A percentile compares a stretch with the other conserved stretches of the same genome.
phyloP scores from a whole-genome alignment of 345 rosid species.

The Brassica rapa region DNA sequence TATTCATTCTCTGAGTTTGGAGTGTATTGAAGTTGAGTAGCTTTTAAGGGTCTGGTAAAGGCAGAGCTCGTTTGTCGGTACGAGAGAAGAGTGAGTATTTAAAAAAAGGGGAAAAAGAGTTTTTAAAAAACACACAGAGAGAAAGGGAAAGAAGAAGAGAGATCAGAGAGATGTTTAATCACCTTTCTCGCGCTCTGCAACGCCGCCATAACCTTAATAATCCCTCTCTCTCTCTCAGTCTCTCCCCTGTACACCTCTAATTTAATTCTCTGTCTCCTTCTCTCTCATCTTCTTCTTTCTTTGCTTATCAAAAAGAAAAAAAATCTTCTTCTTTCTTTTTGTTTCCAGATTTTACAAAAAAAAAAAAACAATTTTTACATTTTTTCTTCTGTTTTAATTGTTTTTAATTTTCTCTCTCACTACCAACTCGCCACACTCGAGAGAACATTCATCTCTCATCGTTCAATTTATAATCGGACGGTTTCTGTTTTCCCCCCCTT shows the following conservation, averaged over 20 bases:
- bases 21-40: constrained; percentile 26
- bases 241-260: constrained; percentile 40
- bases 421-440: neutral
- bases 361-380: neutral
- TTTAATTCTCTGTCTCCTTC: constrained; percentile 48
- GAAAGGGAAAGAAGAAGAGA: constrained; percentile 16
- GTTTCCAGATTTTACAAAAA: constrained; percentile 29
- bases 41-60: constrained; percentile 25
- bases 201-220: constrained; percentile 70
- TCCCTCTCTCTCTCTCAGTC: constrained; percentile 33
- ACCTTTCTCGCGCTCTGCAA: constrained; percentile 55
- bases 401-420: neutral
- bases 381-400: neutral
- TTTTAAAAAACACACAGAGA: constrained; percentile 21
- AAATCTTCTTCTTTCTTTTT: constrained; percentile 19
- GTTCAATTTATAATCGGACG: constrained; percentile 43
- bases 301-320: neutral
- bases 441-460: constrained; percentile 8
- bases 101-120: neutral
- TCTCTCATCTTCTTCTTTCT: constrained; percentile 37
- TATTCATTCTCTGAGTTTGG: constrained; percentile 32
- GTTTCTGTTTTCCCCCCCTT: neutral
- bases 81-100: constrained; percentile 4
- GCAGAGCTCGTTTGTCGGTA: constrained; percentile 40
- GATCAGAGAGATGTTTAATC: constrained; percentile 34